These are phyloP conservation scores for Trametes pubescens DNA, from an alignment of 1,284 basidiomycete genomes.

Conservation along the genomic window DNA sequence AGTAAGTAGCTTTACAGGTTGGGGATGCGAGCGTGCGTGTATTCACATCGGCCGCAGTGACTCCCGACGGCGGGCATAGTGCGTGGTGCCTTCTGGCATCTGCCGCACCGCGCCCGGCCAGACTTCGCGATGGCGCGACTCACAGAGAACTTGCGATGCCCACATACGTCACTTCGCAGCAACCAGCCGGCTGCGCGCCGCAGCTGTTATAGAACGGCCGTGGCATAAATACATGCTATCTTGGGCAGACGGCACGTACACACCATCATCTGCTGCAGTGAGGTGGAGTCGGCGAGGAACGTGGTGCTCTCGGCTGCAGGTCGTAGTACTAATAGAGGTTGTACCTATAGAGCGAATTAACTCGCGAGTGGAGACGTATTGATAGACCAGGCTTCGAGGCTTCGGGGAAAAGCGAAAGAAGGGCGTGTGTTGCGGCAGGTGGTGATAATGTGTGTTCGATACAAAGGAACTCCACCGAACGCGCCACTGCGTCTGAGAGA, in stretches of 20 bases:
- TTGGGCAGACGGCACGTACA: neutral
- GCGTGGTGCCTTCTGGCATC: constrained; percentile 5
- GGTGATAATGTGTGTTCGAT: neutral
- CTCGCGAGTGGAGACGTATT: neutral
- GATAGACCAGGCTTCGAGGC: neutral
- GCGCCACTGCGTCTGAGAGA: neutral
- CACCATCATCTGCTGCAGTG: constrained; percentile 8
- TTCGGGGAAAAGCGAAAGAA: neutral
- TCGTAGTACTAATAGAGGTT: neutral
- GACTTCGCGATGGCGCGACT: constrained; percentile 11
- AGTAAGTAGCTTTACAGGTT: neutral
- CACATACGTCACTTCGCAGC: constrained; percentile 17
- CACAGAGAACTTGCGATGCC: constrained; percentile 5
- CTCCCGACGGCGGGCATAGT: neutral
- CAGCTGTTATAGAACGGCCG: neutral
- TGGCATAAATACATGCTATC: constrained; percentile 2
- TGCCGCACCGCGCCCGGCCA: constrained; percentile 1
- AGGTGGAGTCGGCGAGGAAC: constrained; percentile 20
- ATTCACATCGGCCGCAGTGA: constrained; percentile 6
- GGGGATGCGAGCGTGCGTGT: neutral
- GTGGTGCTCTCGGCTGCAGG: constrained; percentile 6
- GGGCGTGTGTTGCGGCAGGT: constrained; percentile 3
- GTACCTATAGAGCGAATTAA: neutral
- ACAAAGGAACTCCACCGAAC: neutral
- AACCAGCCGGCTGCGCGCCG: constrained; percentile 3